These are phyloP conservation scores for Kandelia obovata DNA, from an alignment of 345 rosid species.

Conservation along the genomic window DNA sequence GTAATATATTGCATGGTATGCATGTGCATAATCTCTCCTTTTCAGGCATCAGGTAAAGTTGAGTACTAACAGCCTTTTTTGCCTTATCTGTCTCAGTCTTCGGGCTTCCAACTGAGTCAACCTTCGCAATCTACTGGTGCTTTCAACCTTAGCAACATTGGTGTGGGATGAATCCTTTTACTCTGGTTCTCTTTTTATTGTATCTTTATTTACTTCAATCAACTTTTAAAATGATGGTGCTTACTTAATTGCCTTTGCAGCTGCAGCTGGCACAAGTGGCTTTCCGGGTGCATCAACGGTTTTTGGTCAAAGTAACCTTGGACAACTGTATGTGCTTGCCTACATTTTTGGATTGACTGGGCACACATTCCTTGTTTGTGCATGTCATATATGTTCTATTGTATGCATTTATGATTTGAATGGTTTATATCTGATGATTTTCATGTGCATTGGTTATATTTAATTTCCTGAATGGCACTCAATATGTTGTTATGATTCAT, in stretches of 20 bases:
- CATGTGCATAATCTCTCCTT: not conserved
- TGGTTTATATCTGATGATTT: not conserved
- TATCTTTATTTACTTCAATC: slow-evolving; percentile 6
- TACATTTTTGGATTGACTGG: not conserved
- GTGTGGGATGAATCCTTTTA: slow-evolving; percentile 50
- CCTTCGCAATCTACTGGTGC: slow-evolving; percentile 47
- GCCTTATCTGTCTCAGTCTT: slow-evolving; percentile 42
- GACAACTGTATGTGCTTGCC: slow-evolving; percentile 47
- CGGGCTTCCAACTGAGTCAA: slow-evolving; percentile 48
- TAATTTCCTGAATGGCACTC: not conserved
- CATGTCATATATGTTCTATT: slow-evolving; percentile 3
- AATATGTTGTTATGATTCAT: not conserved
- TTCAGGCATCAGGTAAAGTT: slow-evolving; percentile 14
- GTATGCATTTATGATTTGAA: not conserved
- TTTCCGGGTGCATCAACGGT: slow-evolving; percentile 42
- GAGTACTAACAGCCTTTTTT: slow-evolving; percentile 3
- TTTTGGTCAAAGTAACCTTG: slow-evolving; percentile 49
- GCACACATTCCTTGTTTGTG: not conserved
- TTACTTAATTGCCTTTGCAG: slow-evolving; percentile 10
- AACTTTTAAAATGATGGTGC: slow-evolving; percentile 10
- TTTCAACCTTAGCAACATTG: slow-evolving; percentile 49
- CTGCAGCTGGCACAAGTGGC: slow-evolving; percentile 42
- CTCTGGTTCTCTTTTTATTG: not conserved
- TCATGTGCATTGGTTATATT: not conserved
- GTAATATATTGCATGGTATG: too few species aligned